Base-by-base conservation (phyloP, 768 basidiomycete species). In the Russula sp. region DNA sequence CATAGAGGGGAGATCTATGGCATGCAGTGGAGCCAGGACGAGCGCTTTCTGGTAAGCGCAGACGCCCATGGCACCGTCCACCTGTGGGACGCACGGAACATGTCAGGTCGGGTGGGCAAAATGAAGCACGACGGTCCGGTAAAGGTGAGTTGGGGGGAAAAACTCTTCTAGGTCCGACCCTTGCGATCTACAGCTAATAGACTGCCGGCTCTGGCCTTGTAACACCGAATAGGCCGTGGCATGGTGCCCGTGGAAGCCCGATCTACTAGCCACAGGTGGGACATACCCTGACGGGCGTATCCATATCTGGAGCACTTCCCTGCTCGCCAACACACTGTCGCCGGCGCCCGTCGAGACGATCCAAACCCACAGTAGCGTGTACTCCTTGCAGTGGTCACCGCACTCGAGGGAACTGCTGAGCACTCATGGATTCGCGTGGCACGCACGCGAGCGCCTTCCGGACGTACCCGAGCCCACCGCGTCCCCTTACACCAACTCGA, bases 191-290 rank as follows among this genome's bases (percentile, higher is more conserved):
- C 7, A n/a, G 56, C 56, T 58, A 22, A 62, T 43, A 8, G 20
- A 34, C 32, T n/a, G 1, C 55, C 39, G 14, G 7, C 20, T 29
- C 22, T 45, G 38, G 7, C 29, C 55, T 29, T 14, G 36, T 36
- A 25, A 22, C 18, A 18, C 29, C 20, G 18, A 51, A 53, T 53
- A 88, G 86, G 87, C 87, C 1, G 73, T 88, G 50, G 81, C 85
- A 0, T 88, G 87, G 87, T 85, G 84, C 66, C 86, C 87, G 0
- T 88, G 87, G 87, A 83, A 87, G 66, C 75, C 77, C 5, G 81
- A 81, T 58, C 75, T 89, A 5, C 75, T 88, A 34, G 87, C 87
- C 5, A 81, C 84, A 0, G 87, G 86, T 16, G 83, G 86, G 13
- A 81, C 81, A 14, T 83, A 83, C 46, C 79, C 79, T 14, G 87